Conservation (phyloP, 768 basidiomycete species). For the Cystobasidium onofrii region DNA sequence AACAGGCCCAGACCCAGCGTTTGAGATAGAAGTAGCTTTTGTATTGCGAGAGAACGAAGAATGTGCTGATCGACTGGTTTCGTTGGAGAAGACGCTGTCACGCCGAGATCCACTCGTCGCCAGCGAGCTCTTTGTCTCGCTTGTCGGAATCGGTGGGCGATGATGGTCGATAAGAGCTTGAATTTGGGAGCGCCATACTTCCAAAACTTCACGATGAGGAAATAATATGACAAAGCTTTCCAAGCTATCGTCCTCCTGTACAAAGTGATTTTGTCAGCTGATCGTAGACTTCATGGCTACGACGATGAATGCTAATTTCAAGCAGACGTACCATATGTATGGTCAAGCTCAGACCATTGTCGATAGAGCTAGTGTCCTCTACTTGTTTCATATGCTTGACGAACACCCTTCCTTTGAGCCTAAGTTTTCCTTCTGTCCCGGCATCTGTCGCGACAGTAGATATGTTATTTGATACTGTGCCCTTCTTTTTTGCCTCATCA, state of each 20-base stretch:
- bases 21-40: conserved; percentile 14
- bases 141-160: conserved; percentile 28
- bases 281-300: too few relatives aligned
- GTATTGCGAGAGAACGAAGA: conserved; percentile 1
- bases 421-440: conserved; percentile 55
- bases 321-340: conserved; percentile 65
- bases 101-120: conserved; percentile 10
- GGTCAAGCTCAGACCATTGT: conserved; percentile 79
- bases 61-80: not conserved
- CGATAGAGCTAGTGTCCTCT: conserved; percentile 59
- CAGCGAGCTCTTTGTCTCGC: not conserved
- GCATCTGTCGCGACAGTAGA: conserved; percentile 52
- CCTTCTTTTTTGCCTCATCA: conserved; percentile 74
- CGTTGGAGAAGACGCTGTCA: conserved; percentile 35
- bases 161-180: conserved; percentile 57
- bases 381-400: conserved; percentile 88
- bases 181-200: conserved; percentile 79
- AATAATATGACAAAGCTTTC: conserved; percentile 95
- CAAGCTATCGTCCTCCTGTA: conserved; percentile 68
- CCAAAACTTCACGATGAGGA: conserved; percentile 77
- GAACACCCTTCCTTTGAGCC: conserved; percentile 90
- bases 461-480: conserved; percentile 43
- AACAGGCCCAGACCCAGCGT: conserved; percentile 4
- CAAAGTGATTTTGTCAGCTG: not conserved
- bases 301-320: not conserved